Base-by-base conservation (phyloP, 2,329 filamentous ascomycete genomes). In the Beauveria asiatica region DNA sequence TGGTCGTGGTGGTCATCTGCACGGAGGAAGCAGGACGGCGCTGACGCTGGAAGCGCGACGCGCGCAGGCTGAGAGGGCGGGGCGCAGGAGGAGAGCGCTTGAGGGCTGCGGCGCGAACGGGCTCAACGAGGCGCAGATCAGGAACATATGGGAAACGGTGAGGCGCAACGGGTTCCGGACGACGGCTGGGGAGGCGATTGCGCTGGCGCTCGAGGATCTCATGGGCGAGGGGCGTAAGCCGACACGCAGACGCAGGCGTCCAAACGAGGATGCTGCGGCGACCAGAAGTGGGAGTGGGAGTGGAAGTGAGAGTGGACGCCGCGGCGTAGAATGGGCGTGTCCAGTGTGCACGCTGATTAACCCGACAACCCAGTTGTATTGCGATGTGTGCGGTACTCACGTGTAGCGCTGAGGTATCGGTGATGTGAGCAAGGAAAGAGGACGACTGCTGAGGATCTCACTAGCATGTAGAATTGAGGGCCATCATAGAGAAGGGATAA, bases 111-210 rank as follows among this genome's bases (percentile, higher is more conserved):
- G 84, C 27, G 91, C 87, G 61, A 85, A 84, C 13, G 86, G 82
- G 41, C 82, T 83, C 51, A 83, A 84, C 63, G 85, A 86, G 50
- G 76, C 79, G n/a, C 83, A 87, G 67, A 83, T 92, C 21, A 80
- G 80, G 3, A 81, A 85, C 51, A 82, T 89, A 42, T 79, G 78
- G 17, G 82, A 89, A 57, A 76, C 76, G 61, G 88, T 87, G 42
- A 84, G 84, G 6, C 79, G 78, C 60, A 88, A 88, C 64, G 90
- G 91, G 0, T 93, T 95, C 75, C 83, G 82, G 62, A 97, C 92
- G 0, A 83, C 89, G 67, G 91, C 90, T 0, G 90, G 95, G 65
- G 89, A 95, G 70, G 91, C 92, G 5, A 96, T 96, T 62, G 85
- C 91, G 57, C 85, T 92, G 68, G 92, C 92, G 0, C 78, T 95